Percentiles rank a stretch among this genome's conserved stretches.
Conservation (phyloP, 169 alveolate genomes). For the Perkinsus olseni region DNA sequence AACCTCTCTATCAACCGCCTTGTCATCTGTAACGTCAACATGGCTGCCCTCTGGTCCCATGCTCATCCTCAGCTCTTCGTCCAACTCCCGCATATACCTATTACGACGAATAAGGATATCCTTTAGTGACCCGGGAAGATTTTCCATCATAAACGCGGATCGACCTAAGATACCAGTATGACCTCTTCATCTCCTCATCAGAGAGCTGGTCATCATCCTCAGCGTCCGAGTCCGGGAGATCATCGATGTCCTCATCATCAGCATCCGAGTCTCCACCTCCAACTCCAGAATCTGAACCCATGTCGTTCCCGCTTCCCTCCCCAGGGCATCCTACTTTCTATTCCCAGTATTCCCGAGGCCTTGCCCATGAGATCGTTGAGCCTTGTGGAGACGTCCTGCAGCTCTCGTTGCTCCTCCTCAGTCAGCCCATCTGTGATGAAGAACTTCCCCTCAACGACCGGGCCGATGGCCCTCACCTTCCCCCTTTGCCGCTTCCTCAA, state of each 20-base stretch:
- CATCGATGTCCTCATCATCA: background rate
- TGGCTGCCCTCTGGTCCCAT: background rate
- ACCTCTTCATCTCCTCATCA: background rate
- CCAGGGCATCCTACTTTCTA: background rate
- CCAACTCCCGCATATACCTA: background rate
- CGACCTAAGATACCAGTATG: background rate
- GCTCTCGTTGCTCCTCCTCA: background rate
- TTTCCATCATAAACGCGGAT: no score
- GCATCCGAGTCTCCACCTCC: background rate
- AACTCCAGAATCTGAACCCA: background rate
- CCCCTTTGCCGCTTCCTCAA: background rate
- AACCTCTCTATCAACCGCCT: background rate
- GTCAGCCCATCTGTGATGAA: background rate
- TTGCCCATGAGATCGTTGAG: background rate
- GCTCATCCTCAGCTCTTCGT: background rate
- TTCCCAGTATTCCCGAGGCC: background rate
- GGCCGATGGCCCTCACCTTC: background rate
- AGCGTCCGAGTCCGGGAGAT: background rate
- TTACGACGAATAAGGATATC: no score
- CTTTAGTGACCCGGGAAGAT: no score
- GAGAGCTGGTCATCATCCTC: background rate
- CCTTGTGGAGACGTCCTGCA: background rate
- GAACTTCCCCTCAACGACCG: background rate
- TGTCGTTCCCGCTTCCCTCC: background rate
- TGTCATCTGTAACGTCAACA: background rate